These are phyloP conservation scores for Fonsecaea nubica DNA, from an alignment of 2,329 filamentous ascomycete species.

Conservation along the genomic window DNA sequence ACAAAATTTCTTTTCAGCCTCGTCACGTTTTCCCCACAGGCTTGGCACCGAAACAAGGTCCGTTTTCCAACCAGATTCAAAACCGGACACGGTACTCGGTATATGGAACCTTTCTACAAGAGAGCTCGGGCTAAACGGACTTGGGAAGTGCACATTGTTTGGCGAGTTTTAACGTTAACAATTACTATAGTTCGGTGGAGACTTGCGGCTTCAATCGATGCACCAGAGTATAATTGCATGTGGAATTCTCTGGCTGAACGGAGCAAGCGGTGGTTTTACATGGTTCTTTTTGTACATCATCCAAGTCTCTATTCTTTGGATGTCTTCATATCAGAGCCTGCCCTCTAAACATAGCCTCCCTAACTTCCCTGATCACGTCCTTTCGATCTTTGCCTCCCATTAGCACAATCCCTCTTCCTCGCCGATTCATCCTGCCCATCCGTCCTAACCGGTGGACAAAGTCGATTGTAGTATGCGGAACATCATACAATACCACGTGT, in stretches of 20 bases:
- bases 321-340: conserved; percentile 68
- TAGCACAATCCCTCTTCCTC: conserved; percentile 87
- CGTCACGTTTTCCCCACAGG: not conserved
- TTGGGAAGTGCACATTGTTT: too few species aligned
- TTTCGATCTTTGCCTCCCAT: conserved; percentile 88
- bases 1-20: conserved; percentile 1
- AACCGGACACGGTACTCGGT: too few species aligned
- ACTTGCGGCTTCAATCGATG: not conserved
- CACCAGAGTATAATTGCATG: not conserved
- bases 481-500: conserved; percentile 92
- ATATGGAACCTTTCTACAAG: too few species aligned
- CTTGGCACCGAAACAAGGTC: not conserved
- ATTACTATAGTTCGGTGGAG: too few species aligned
- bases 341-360: conserved; percentile 84
- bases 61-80: not conserved
- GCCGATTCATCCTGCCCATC: conserved; percentile 88
- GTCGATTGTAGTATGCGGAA: conserved; percentile 97
- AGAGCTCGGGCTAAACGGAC: too few species aligned
- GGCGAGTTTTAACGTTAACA: too few species aligned
- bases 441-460: conserved; percentile 96
- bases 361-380: conserved; percentile 89
- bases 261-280: not conserved
- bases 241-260: not conserved
- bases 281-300: not conserved
- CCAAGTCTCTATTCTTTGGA: not conserved